Percentiles rank a stretch among this genome's conserved stretches.
phyloP scores from a whole-genome alignment of 1,284 basidiomycete species.

The Cryptococcus depauperatus region DNA sequence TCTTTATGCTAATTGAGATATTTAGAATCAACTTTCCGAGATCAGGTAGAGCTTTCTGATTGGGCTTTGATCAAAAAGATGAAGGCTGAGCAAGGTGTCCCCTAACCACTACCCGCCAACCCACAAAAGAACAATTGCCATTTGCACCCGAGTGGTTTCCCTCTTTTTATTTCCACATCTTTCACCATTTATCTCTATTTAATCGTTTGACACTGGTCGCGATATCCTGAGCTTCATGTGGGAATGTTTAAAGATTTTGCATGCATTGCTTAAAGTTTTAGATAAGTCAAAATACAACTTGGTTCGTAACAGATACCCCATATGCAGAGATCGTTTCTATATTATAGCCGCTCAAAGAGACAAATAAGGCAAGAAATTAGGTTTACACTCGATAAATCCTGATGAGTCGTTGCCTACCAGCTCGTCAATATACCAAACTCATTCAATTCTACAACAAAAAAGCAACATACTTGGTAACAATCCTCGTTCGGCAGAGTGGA shows the following conservation, averaged over 20 bases:
- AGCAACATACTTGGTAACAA: slow-evolving; percentile 48
- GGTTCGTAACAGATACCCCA: too few relatives aligned
- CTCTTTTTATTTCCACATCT: neutral
- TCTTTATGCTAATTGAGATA: neutral
- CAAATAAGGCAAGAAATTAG: neutral
- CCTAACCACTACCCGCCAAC: slow-evolving; percentile 24
- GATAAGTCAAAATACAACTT: too few relatives aligned
- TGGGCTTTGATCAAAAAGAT: slow-evolving; percentile 89
- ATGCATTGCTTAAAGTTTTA: too few relatives aligned
- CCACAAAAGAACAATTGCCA: too few relatives aligned
- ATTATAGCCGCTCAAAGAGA: neutral
- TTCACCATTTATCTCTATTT: too few relatives aligned
- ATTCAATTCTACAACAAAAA: neutral
- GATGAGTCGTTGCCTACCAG: slow-evolving; percentile 54
- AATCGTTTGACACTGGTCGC: too few relatives aligned
- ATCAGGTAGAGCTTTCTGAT: slow-evolving; percentile 83
- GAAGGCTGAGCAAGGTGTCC: slow-evolving; percentile 63
- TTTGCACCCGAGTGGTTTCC: too few relatives aligned
- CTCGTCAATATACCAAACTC: neutral
- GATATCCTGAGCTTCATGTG: too few relatives aligned
- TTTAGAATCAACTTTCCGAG: slow-evolving; percentile 69
- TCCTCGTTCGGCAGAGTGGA: slow-evolving; percentile 74
- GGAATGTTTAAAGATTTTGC: too few relatives aligned
- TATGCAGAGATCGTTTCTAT: neutral
- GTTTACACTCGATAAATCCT: slow-evolving; percentile 51